These are phyloP conservation scores for Verticillium zaregamsianum DNA, from an alignment of 2,329 filamentous ascomycete species.

Conservation along the genomic window DNA sequence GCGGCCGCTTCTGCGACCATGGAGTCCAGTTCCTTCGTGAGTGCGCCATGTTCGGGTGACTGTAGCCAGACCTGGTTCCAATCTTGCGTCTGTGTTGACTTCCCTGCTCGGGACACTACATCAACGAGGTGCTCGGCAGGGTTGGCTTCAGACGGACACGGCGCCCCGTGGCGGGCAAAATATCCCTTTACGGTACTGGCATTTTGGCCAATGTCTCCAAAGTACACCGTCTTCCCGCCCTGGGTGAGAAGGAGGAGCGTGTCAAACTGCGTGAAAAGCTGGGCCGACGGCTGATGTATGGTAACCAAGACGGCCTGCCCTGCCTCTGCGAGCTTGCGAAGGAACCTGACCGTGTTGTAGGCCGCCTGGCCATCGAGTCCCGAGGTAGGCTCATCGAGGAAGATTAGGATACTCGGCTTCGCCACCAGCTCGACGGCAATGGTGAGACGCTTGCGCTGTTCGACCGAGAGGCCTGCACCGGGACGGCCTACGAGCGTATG, in stretches of 20 bases:
- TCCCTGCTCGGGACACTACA: conserved; percentile 20
- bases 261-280: conserved; percentile 54
- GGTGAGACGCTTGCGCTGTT: conserved; percentile 59
- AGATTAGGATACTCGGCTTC: conserved; percentile 59
- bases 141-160: conserved; percentile 51
- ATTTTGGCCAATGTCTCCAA: conserved; percentile 77
- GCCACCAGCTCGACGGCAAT: conserved; percentile 67
- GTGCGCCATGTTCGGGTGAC: conserved; percentile 49
- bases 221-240: conserved; percentile 72
- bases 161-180: conserved; percentile 55
- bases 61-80: conserved; percentile 55
- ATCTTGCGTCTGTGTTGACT: conserved; percentile 22
- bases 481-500: conserved; percentile 52
- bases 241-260: conserved; percentile 48
- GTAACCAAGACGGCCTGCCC: conserved; percentile 54
- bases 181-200: conserved; percentile 66
- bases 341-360: conserved; percentile 34
- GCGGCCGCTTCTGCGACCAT: conserved; percentile 43
- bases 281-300: conserved; percentile 50
- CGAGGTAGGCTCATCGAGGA: conserved; percentile 63
- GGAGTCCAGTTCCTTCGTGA: conserved; percentile 54
- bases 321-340: conserved; percentile 49
- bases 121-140: conserved; percentile 68
- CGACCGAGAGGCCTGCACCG: conserved; percentile 43
- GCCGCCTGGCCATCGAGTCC: conserved; percentile 30